Evolutionary conservation across 2,329 filamentous ascomycete genomes (phyloP), one percentile per base, ranked within the genome.

Genomic region (Penicillium verrucosum): DNA sequence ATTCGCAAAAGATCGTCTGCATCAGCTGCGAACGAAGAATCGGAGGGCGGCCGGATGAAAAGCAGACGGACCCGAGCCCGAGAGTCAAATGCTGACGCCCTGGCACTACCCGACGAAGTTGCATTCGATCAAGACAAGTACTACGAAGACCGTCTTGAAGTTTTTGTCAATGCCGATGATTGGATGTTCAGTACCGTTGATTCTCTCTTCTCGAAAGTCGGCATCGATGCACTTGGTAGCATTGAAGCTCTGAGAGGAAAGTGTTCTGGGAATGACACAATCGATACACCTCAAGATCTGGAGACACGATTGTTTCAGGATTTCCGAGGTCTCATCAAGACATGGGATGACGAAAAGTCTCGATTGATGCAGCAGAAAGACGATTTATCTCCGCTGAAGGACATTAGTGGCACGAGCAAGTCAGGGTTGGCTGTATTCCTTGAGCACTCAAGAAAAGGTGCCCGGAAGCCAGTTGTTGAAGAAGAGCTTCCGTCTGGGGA

Each of bases 1-100:
- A 74, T 74, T 23, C 78, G 85, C 21, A 88, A 88, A 69, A 77
- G 85, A 55, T 86, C 84, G 3, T 83, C 82, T 14, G 82, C 85
- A 50, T 82, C 81, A 21, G 81, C 83, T 47, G 82, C 81, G 10
- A 76, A 85, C 29, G 79, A 84, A 2, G 85, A 87, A 12, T 74
- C 75, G 12, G 84, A 87, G 58, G 81, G 81, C 48, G 79, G 80
- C 21, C 78, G 85, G 46, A 74, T 76, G 12, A 84, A 84, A 64
- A 86, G 84, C 68, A 84, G 85, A 65, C 79, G 85, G 36, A 80
- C 85, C 18, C 80, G 84, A 51, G 82, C 83, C 30, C 79, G 85
- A 59, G 84, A 86, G 60, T 82, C 82, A 9, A 75, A 81, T 48
- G 77, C 75, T 7, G 82, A 84, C 32, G 69, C 70, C 29, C 67